Evolutionary conservation across 176 grass and related monocot genomes (phyloP).

Genomic region (Aegilops sharonensis): DNA sequence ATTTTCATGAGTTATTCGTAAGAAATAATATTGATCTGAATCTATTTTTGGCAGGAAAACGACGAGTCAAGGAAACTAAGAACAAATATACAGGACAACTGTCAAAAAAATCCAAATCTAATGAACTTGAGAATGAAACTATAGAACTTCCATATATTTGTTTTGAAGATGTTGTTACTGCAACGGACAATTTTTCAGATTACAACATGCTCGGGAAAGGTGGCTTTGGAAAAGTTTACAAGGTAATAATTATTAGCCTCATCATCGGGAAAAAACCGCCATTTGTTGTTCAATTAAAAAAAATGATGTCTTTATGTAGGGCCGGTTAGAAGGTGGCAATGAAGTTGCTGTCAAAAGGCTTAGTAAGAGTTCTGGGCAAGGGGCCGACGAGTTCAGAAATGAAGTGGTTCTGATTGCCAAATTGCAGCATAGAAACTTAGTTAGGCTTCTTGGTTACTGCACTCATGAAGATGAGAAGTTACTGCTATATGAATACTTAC

Average conservation of each 20-base stretch:
- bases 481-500: neutral
- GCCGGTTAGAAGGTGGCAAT: conserved; percentile 31
- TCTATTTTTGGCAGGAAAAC: conserved; percentile 6
- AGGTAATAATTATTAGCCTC: conserved; percentile 27
- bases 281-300: neutral
- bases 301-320: conserved; percentile 28
- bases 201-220: conserved; percentile 50
- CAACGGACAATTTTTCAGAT: conserved; percentile 53
- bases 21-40: neutral
- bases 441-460: conserved; percentile 19
- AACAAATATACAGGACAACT: neutral
- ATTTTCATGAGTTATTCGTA: neutral
- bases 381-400: conserved; percentile 45
- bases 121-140: neutral
- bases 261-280: neutral
- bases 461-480: conserved; percentile 19
- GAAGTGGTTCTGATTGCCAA: conserved; percentile 65
- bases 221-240: conserved; percentile 54
- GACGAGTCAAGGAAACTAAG: conserved; percentile 4
- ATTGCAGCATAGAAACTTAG: conserved; percentile 44
- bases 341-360: conserved; percentile 50
- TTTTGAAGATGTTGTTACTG: conserved; percentile 29
- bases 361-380: conserved; percentile 35
- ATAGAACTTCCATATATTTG: conserved; percentile 24
- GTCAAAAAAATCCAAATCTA: neutral